Base-by-base conservation (phyloP, 192 early-diverging fungal species). In the Haplosporangium gracile region DNA sequence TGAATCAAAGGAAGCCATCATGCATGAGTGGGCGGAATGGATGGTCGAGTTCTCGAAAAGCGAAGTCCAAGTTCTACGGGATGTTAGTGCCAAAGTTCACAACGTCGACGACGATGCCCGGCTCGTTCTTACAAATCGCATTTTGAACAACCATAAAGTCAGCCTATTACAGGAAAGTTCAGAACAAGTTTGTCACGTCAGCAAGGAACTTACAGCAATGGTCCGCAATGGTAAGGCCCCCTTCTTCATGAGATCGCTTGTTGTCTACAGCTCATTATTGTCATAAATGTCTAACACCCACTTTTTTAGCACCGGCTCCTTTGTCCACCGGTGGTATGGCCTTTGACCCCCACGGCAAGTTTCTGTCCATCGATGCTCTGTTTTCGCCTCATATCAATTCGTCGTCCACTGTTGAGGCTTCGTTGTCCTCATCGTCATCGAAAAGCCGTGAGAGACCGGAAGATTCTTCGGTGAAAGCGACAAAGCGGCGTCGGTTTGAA, bases 81-180 rank as follows among this genome's bases (percentile, higher is more conserved):
- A 75, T 81, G 38, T 75, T 70, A 10, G 75, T 72, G 70, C 65
- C 70, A 70, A 76, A 39, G 68, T 36, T 40, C 70, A 76, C 70
- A 76, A 72, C 42, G 40, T 76, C 53, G 75, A 76, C 53, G 75
- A 76, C 24, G 80, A 82, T 72, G 75, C 80, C 65, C 80, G 49
- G 80, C 65, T 38, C 47, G 32, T 70, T 81, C 72, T 81, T 75
- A 65, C 79, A n/a, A 70, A 42, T 20, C 65, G 79, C 38, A 81
- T 81, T 75, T 72, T 75, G 47, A 81, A 29, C 73, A 70, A 69
- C 34, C 79, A 75, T 39, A 81, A 81, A 69, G 63, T 70, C 0
- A 81, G 75, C 73, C 42, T 75, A 16, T 34, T 75, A 20, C 68
- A 75, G 57, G 78, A 70, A 68, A 70, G 73, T 43, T 81, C 79